Evolutionary conservation across 2,329 filamentous ascomycete genomes (phyloP).

Genomic region (Hymenotorrendiella dingleyae): DNA sequence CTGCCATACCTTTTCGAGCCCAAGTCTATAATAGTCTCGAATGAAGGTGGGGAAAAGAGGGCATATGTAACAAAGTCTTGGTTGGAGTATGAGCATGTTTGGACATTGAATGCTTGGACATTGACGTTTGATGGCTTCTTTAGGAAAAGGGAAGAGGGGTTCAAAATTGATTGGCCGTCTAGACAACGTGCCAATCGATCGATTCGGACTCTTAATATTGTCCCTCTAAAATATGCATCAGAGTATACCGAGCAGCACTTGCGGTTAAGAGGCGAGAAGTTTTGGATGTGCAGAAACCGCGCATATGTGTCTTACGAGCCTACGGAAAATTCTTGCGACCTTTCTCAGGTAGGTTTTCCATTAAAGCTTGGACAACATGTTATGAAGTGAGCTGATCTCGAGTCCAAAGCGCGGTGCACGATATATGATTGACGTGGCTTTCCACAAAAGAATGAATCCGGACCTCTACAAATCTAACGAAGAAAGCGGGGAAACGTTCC

Average conservation of each 20-base stretch:
- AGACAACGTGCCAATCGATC: not conserved
- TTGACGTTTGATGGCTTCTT: conserved; percentile 1
- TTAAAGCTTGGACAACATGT: not conserved
- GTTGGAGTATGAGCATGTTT: not conserved
- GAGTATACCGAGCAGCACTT: not conserved
- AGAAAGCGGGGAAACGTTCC: not conserved
- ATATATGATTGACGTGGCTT: conserved; percentile 1
- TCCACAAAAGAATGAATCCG: not conserved
- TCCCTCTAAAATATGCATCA: not conserved
- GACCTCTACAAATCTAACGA: not conserved
- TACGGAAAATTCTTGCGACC: not conserved
- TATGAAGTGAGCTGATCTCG: too few relatives aligned
- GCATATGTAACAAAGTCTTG: not conserved
- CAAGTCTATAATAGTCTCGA: not conserved
- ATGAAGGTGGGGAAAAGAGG: not conserved
- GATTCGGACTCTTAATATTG: not conserved
- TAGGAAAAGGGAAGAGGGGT: not conserved
- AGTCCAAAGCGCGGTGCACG: not conserved
- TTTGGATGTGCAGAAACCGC: not conserved
- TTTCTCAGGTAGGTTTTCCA: not conserved
- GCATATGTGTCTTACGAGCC: conserved; percentile 1
- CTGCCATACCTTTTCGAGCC: not conserved
- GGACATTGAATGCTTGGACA: not conserved
- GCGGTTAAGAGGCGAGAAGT: not conserved
- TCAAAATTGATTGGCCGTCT: not conserved